Base-by-base conservation (phyloP, 495 filamentous ascomycete species). In the Podospora pseudoanserina region DNA sequence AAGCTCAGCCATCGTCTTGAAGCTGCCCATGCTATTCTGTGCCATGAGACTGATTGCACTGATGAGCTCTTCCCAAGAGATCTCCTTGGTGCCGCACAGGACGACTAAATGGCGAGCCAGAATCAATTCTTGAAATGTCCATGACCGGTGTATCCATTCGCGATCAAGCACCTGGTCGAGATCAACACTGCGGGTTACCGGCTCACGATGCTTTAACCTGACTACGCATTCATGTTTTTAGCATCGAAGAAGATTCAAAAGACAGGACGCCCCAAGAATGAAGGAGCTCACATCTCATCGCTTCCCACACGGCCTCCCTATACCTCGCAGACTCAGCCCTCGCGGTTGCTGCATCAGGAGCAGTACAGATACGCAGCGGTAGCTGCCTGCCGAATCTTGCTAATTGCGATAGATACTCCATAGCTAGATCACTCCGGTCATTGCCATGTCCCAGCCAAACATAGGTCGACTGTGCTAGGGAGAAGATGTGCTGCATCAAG, bases 401-500 rank as follows among this genome's bases (percentile, higher is more conserved):
- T 2, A 63, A 26, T 23, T 61, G 3, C 5, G 23, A 19, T 0
- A 65, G 13, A 23, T 65, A 65, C 39, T 19, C 15, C 65, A 70
- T 67, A 3, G 65, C 65, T 58, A 28, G 5, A n/a, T 70, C 60
- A 2, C 60, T 60, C 26, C 18, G 18, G 4, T 65, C 49, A 20
- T 60, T 67, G 4, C 65, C 66, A 15, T 65, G 2, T 16, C 67
- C 79, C 7, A 82, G 74, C 75, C 79, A 82, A 9, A 80, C 56
- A 30, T 71, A 66, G 7, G 78, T 74, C 19, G 39, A 65, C 0
- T 26, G 15, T 11, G 79, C 79, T 11, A 60, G 59, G 18, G 64
- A 53, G 53, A 76, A 81, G n/a, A 81, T 79, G 11, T 72, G 66
- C 20, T 69, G 62, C 78, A 82, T 80, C 55, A 77, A 61, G 20